A percentile compares a stretch with the other conserved stretches of the same genome.
Conservation (phyloP, 768 basidiomycete species). For the Boletus speciosus region DNA sequence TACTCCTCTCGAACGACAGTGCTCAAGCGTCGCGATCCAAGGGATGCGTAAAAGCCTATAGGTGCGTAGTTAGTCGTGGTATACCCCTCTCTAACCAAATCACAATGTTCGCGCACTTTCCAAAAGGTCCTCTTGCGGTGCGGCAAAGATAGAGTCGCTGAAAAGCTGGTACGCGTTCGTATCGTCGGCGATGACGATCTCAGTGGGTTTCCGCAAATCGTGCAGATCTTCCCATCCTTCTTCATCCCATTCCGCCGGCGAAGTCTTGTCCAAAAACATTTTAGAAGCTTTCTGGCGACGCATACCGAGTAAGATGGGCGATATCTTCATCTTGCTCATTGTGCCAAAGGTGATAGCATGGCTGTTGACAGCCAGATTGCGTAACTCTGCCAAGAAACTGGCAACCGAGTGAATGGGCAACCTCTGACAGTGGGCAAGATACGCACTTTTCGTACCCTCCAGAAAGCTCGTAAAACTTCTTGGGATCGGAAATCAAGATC, state of each 20-base stretch:
- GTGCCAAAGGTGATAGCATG: conserved; percentile 46
- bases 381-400: conserved; percentile 81
- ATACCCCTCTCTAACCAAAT: neutral
- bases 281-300: conserved; percentile 48
- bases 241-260: conserved; percentile 42
- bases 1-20: conserved; percentile 76
- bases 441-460: conserved; percentile 67
- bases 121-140: conserved; percentile 86
- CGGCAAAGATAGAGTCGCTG: conserved; percentile 68
- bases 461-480: conserved; percentile 65
- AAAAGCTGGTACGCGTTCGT: conserved; percentile 78
- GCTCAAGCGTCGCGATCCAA: conserved; percentile 76
- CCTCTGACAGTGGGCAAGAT: neutral
- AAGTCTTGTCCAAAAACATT: conserved; percentile 18
- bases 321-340: conserved; percentile 59
- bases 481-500: conserved; percentile 66
- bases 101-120: conserved; percentile 51
- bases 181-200: conserved; percentile 86
- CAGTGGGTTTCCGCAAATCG: conserved; percentile 63
- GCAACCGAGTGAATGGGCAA: neutral
- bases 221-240: conserved; percentile 73
- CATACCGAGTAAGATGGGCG: conserved; percentile 71
- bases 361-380: conserved; percentile 80
- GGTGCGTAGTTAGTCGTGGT: neutral
- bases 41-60: conserved; percentile 65